Evolutionary conservation across 805 yeast genomes (phyloP).

Genomic region (Metschnikowia anglica): DNA sequence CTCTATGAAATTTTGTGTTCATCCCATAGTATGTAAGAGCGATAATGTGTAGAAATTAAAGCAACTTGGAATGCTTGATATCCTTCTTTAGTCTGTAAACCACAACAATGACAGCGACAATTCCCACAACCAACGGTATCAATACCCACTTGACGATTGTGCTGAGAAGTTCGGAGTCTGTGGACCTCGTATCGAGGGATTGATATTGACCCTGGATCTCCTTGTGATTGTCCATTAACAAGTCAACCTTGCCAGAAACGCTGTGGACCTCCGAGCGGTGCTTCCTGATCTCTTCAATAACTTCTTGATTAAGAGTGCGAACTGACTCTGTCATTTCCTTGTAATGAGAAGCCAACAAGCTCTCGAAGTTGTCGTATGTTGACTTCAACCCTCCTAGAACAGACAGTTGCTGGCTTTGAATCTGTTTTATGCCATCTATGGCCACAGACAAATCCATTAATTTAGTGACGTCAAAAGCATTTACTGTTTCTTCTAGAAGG

Average conservation of each 20-base stretch:
- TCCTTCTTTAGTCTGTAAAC: slow-evolving; percentile 59
- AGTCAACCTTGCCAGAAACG: slow-evolving; percentile 38
- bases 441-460: slow-evolving; percentile 15
- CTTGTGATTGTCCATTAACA: slow-evolving; percentile 41
- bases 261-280: slow-evolving; percentile 38
- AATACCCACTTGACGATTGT: slow-evolving; percentile 38
- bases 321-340: slow-evolving; percentile 33
- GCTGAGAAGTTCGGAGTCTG: slow-evolving; percentile 23
- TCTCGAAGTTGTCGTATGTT: slow-evolving; percentile 28
- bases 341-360: slow-evolving; percentile 30
- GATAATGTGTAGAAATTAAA: slow-evolving; percentile 27
- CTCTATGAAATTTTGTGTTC: background rate
- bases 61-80: slow-evolving; percentile 59
- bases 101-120: slow-evolving; percentile 44
- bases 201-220: slow-evolving; percentile 34
- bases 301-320: slow-evolving; percentile 33
- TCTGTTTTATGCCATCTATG: slow-evolving; percentile 20
- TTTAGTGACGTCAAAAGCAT: slow-evolving; percentile 11
- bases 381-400: slow-evolving; percentile 21
- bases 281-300: slow-evolving; percentile 43
- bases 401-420: slow-evolving; percentile 21
- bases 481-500: slow-evolving; percentile 11
- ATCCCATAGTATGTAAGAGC: background rate
- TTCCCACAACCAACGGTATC: slow-evolving; percentile 40
- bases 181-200: slow-evolving; percentile 13